Base-by-base conservation (phyloP, 176 grass and related monocot species). In the Puya raimondii region DNA sequence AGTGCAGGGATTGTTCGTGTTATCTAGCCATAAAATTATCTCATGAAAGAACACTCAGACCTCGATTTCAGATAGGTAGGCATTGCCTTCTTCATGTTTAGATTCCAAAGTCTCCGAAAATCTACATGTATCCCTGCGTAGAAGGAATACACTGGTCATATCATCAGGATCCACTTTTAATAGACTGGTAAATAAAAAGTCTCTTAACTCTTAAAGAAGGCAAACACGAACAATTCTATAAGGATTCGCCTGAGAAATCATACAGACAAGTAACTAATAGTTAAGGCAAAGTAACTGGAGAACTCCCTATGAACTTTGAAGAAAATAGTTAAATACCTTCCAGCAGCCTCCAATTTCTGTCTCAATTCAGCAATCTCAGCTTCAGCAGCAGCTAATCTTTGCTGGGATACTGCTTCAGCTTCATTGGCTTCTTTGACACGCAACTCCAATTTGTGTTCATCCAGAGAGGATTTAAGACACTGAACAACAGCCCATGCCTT, bases 381-480 rank as follows among this genome's bases (percentile, higher is more conserved):
- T 88, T 99, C 95, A 72, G 87, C 84, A 71, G 78, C 73, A 42
- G 82, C 85, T 78, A 99, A 68, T 67, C 73, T 88, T 80, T 91
- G 87, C 80, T 99, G 95, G 69, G 95, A 94, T 70, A 81, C 71
- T 72, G 95, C 90, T 81, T 99, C 95, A 78, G 84, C 85, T 94
- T 99, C 90, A 84, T 88, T 99, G 61, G 87, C 95, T 66, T 73
- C 82, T 75, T 91, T 99, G 79, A 99, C 95, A 78, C 85, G 83
- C 51, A 78, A 73, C 76, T 99, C 95, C 72, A 99, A 82, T 68
- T 83, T 99, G 75, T 78, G 84, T 66, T 91, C 95, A 88, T 91
- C 85, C 70, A 94, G 90, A 78, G 85, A 94, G 61, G 53, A 80
- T 94, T 86, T 99, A 49, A 99, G 87, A 68, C 67, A 57, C 21